These are phyloP conservation scores for Kodamaea anthophila DNA, from an alignment of 1,139 yeast species.

Conservation along the genomic window DNA sequence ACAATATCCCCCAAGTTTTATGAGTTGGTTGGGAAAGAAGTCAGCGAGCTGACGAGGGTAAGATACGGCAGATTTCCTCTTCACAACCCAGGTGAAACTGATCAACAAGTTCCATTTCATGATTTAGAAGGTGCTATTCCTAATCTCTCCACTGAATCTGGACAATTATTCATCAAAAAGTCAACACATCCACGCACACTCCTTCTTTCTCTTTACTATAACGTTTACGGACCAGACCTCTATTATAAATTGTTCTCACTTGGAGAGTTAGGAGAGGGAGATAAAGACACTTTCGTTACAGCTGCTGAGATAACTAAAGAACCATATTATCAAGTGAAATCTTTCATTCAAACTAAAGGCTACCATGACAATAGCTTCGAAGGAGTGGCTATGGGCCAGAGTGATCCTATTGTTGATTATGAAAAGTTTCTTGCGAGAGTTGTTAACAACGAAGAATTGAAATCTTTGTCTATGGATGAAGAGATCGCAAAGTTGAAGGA, in stretches of 20 bases:
- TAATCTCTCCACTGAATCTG: conserved; percentile 58
- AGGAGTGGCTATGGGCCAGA: conserved; percentile 40
- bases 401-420: conserved; percentile 28
- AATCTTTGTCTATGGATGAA: conserved; percentile 10
- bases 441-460: conserved; percentile 7
- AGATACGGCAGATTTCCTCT: conserved; percentile 14
- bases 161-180: conserved; percentile 52
- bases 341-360: conserved; percentile 29
- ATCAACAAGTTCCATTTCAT: conserved; percentile 28
- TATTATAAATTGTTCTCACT: conserved; percentile 53
- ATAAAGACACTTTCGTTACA: conserved; percentile 57
- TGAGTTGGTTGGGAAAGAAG: conserved; percentile 51
- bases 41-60: conserved; percentile 26
- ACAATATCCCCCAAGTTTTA: conserved; percentile 65
- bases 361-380: conserved; percentile 21
- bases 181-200: conserved; percentile 48
- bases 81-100: conserved; percentile 4
- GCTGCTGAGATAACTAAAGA: conserved; percentile 47
- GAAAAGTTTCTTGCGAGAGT: conserved; percentile 13
- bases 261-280: conserved; percentile 64
- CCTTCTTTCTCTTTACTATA: conserved; percentile 49
- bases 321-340: conserved; percentile 46
- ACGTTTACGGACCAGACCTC: conserved; percentile 51
- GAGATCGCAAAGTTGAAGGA: conserved; percentile 20
- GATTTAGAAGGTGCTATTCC: conserved; percentile 55